Conservation (phyloP, 2,329 filamentous ascomycete species). For the Drechslera avenae region DNA sequence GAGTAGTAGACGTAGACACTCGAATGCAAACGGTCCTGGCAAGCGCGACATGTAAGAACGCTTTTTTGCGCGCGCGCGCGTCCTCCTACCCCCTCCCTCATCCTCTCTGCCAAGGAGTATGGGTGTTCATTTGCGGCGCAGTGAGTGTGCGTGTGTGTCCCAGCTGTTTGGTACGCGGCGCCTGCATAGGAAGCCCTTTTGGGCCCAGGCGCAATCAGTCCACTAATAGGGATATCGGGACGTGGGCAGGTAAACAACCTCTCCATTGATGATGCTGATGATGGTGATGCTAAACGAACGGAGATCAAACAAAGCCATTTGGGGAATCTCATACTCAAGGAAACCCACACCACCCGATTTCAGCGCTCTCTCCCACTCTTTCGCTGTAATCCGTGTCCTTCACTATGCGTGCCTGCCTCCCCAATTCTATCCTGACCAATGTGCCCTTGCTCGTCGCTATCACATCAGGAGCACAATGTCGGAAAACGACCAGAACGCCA, state of each 20-base stretch:
- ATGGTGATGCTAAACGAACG: background rate
- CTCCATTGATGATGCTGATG: conserved; percentile 4
- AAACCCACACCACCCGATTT: conserved; percentile 7
- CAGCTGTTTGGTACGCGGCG: conserved; percentile 14
- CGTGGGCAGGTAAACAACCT: background rate
- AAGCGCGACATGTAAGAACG: no score
- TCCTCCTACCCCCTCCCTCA: background rate
- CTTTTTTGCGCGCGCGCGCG: background rate
- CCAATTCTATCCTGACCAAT: conserved; percentile 5
- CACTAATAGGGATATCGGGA: background rate
- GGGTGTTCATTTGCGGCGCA: conserved; percentile 13
- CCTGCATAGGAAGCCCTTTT: conserved; percentile 7
- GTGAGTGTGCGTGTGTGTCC: background rate
- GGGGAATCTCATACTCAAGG: conserved; percentile 22
- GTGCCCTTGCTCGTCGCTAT: conserved; percentile 12
- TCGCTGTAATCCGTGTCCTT: background rate
- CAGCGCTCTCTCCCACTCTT: background rate
- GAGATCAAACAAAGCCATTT: conserved; percentile 12
- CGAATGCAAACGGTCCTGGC: no score
- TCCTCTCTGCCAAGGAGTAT: conserved; percentile 9
- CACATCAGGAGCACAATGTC: conserved; percentile 8
- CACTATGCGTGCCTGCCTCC: conserved; percentile 2
- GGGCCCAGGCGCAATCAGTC: background rate
- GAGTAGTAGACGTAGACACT: background rate
- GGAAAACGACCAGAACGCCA: conserved; percentile 11